Evolutionary conservation across 1,284 basidiomycete genomes (phyloP).

Genomic region (Cryptococcus amylolentus): DNA sequence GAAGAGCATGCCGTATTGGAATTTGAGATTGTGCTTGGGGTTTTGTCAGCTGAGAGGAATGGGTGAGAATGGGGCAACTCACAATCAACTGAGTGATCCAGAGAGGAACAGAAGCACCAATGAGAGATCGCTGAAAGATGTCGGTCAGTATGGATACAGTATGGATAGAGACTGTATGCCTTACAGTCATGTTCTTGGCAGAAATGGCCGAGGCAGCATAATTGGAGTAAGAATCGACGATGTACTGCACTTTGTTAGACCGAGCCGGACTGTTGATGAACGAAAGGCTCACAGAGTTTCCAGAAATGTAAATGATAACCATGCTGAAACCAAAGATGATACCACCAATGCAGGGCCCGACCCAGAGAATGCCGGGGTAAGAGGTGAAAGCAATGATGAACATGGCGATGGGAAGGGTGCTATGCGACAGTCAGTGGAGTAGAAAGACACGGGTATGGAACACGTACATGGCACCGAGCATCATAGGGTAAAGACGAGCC

Average conservation of each 20-base stretch:
- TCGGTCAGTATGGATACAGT: neutral
- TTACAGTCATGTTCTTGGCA: conserved; percentile 52
- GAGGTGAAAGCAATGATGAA: conserved; percentile 49
- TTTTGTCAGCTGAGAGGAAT: neutral
- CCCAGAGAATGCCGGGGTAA: conserved; percentile 34
- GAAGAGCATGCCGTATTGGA: conserved; percentile 37
- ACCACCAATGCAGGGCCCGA: conserved; percentile 34
- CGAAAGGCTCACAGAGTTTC: conserved; percentile 31
- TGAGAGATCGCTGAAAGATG: conserved; percentile 39
- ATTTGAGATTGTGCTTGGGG: conserved; percentile 27
- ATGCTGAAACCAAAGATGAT: conserved; percentile 41
- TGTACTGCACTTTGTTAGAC: conserved; percentile 13
- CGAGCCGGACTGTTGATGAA: neutral
- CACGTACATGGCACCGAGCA: conserved; percentile 26
- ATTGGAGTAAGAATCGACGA: conserved; percentile 30
- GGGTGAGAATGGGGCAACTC: conserved; percentile 7
- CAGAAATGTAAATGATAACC: conserved; percentile 45
- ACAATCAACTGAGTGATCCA: conserved; percentile 35
- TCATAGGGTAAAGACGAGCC: conserved; percentile 38
- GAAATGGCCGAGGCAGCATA: conserved; percentile 48
- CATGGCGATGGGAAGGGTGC: conserved; percentile 46
- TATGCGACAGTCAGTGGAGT: neutral
- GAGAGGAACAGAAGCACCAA: conserved; percentile 47
- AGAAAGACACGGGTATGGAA: no score
- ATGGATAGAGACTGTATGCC: neutral